These are phyloP conservation scores for Friedmanniomyces endolithicus DNA, from an alignment of 495 filamentous ascomycete genomes.

Conservation along the genomic window DNA sequence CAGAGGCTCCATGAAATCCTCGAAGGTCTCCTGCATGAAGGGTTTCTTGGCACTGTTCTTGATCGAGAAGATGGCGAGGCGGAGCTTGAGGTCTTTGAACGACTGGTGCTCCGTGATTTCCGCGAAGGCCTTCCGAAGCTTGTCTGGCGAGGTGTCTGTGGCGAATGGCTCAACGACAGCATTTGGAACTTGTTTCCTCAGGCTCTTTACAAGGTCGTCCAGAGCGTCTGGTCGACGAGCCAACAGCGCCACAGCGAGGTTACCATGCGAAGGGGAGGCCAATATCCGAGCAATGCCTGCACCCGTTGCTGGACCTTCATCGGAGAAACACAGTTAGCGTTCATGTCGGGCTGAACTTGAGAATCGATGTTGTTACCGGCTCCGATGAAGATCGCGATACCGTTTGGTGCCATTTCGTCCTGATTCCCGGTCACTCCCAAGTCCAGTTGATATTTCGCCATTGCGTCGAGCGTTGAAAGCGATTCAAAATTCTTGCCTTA, in stretches of 20 bases:
- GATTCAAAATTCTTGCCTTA: no score
- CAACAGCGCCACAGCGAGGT: constrained; percentile 38
- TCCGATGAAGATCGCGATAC: constrained; percentile 37
- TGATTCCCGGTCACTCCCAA: no score
- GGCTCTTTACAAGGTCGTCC: constrained; percentile 24
- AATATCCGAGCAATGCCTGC: constrained; percentile 39
- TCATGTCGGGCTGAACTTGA: not conserved
- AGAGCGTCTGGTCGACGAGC: constrained; percentile 33
- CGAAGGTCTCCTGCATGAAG: constrained; percentile 37
- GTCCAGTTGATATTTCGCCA: no score
- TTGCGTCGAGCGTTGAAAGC: no score
- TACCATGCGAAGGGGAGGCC: constrained; percentile 34
- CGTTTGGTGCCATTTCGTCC: constrained; percentile 31
- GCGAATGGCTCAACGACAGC: constrained; percentile 36
- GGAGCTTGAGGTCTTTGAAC: constrained; percentile 34
- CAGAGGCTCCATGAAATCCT: constrained; percentile 32
- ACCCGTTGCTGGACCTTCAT: constrained; percentile 24
- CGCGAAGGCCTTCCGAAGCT: constrained; percentile 30
- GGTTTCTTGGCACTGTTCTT: constrained; percentile 37
- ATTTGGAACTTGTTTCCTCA: constrained; percentile 29
- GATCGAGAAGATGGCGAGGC: constrained; percentile 35
- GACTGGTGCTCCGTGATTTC: constrained; percentile 33
- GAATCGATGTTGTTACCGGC: constrained; percentile 21
- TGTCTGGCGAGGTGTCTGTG: constrained; percentile 32
- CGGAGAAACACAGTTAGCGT: not conserved